Percentiles rank a stretch among this genome's conserved stretches.
phyloP scores from a whole-genome alignment of 2,329 filamentous ascomycete species.

The Talaromyces sp. region DNA sequence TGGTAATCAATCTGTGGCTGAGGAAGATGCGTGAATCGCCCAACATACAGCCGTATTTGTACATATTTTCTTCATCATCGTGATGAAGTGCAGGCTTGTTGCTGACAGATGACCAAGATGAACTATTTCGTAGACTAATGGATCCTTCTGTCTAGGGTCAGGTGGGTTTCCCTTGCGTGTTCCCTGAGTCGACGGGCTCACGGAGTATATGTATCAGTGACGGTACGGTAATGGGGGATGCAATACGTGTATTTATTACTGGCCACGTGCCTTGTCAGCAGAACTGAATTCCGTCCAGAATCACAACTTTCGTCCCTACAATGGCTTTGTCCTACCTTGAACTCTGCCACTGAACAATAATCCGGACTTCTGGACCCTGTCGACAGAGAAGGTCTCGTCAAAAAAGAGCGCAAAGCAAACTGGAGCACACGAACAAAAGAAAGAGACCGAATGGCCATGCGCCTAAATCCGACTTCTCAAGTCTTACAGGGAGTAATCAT shows the following conservation, averaged over 20 bases:
- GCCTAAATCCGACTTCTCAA: conserved; percentile 3
- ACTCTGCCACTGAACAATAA: background rate
- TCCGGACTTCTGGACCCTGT: background rate
- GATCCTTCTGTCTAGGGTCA: background rate
- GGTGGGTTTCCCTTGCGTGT: conserved; percentile 9
- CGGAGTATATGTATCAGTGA: background rate
- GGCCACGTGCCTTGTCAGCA: conserved; percentile 14
- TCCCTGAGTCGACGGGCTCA: background rate
- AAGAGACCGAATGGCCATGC: background rate
- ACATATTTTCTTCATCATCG: background rate
- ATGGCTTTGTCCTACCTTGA: background rate
- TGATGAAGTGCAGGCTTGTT: background rate
- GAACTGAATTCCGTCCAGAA: background rate
- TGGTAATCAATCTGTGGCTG: conserved; percentile 21
- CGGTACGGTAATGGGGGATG: background rate
- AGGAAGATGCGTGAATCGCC: background rate
- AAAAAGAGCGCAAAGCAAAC: background rate
- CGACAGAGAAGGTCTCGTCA: background rate
- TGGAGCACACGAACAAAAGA: background rate
- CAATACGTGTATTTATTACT: background rate
- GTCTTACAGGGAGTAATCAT: background rate
- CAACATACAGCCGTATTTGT: background rate
- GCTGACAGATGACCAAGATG: background rate
- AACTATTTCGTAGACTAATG: background rate
- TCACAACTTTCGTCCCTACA: background rate